phyloP scores from a whole-genome alignment of 202 grass and related monocot species.

The Elaeis oleifera region DNA sequence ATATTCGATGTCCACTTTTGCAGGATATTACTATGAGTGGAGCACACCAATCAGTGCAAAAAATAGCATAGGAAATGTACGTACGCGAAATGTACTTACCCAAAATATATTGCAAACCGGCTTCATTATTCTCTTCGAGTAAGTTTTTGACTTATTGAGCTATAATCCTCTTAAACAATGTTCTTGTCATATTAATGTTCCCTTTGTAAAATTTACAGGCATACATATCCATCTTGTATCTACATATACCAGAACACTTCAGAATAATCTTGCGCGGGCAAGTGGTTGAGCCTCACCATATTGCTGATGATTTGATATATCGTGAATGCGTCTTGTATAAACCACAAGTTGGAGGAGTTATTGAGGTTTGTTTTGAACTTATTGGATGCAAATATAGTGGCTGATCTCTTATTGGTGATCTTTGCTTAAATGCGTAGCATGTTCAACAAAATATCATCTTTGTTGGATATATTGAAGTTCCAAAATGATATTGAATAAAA shows the following conservation, averaged over 20 bases:
- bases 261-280: conserved; percentile 61
- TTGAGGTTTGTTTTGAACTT: conserved; percentile 48
- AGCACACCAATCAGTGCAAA: conserved; percentile 43
- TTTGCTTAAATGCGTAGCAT: not conserved
- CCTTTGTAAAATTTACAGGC: conserved; percentile 48
- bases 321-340: conserved; percentile 86
- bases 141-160: conserved; percentile 21
- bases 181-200: conserved; percentile 9
- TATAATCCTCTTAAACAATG: not conserved
- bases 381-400: not conserved
- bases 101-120: conserved; percentile 53
- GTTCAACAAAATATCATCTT: no score
- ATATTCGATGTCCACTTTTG: conserved; percentile 1
- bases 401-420: not conserved
- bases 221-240: conserved; percentile 92
- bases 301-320: conserved; percentile 85
- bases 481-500: no score
- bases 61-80: conserved; percentile 25
- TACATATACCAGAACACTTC: conserved; percentile 67
- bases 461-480: no score
- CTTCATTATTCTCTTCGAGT: conserved; percentile 86
- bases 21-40: conserved; percentile 94
- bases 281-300: conserved; percentile 62
- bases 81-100: conserved; percentile 25
- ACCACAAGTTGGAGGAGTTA: conserved; percentile 56